Percentiles rank a stretch among this genome's conserved stretches.
These are phyloP conservation scores for Cryptococcus sp. DNA, from an alignment of 1,284 basidiomycete species.

Conservation along the genomic window DNA sequence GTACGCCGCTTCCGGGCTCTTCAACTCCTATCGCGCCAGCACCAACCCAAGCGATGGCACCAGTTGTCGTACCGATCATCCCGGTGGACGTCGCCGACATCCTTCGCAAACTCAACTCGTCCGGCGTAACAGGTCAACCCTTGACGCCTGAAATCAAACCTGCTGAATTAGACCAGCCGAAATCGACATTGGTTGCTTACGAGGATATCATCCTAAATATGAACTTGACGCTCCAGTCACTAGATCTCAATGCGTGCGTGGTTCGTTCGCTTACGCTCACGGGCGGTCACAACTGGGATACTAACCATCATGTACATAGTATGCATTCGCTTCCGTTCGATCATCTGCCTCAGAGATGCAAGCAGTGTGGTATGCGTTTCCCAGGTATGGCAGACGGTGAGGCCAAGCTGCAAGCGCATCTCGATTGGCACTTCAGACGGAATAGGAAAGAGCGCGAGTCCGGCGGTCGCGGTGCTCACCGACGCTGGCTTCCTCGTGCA, in stretches of 20 bases:
- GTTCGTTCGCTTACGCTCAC: neutral
- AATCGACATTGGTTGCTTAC: constrained; percentile 62
- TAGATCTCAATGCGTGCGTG: constrained; percentile 72
- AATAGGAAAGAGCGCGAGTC: constrained; percentile 87
- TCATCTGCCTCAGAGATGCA: constrained; percentile 79
- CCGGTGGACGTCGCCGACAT: constrained; percentile 43
- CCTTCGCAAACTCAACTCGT: constrained; percentile 41
- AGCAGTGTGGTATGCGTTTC: constrained; percentile 91
- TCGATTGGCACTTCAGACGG: constrained; percentile 96
- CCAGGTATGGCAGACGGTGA: constrained; percentile 58
- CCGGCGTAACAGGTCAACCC: constrained; percentile 56
- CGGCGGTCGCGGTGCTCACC: constrained; percentile 79
- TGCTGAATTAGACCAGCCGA: constrained; percentile 11
- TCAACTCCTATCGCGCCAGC: constrained; percentile 30
- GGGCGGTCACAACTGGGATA: constrained; percentile 2
- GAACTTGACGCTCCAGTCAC: constrained; percentile 66
- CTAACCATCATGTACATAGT: constrained; percentile 51
- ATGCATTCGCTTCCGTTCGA: constrained; percentile 71
- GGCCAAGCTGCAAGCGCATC: constrained; percentile 77
- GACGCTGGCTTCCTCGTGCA: constrained; percentile 83
- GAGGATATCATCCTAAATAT: constrained; percentile 69
- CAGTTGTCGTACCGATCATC: constrained; percentile 7
- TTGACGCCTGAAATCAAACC: constrained; percentile 56
- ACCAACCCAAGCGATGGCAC: constrained; percentile 18
- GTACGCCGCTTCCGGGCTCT: constrained; percentile 32